Base-by-base conservation (phyloP, 2,329 filamentous ascomycete species). In the Furcasterigmium sp. region DNA sequence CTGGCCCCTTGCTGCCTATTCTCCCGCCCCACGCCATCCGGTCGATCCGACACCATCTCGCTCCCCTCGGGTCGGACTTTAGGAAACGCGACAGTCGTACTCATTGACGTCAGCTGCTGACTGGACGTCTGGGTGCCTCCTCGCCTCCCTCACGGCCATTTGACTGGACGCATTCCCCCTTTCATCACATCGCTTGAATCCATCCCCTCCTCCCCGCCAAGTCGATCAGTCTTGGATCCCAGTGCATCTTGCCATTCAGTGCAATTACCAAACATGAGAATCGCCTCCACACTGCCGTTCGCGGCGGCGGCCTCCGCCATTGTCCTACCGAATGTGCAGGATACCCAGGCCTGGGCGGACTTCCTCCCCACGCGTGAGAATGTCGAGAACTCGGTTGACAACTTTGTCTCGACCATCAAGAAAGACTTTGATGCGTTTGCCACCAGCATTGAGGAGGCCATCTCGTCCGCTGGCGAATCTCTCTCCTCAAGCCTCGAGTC, bases 241-340 rank as follows among this genome's bases (percentile, higher is more conserved):
- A n/a, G n/a, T n/a, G n/a, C n/a, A n/a, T n/a, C 17, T 9, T 37
- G 37, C 17, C 30, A 47, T 47, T n/a, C n/a, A n/a, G n/a, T n/a
- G n/a, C n/a, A n/a, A n/a, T 14, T 9, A 37, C 29, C 17, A 21
- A 47, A 47, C 34, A 76, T 76, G 73, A 74, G 64, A 60, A 60
- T 74, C 55, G 58, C 60, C 41, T 61, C 61, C 38, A 51, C 77
- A 36, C 55, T 78, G 47, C 69, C 73, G 44, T 60, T 78, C 39
- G 68, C 70, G 52, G 70, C 72, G 23, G 49, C 74, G 39, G 61
- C 67, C 48, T 62, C 72, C 41, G 75, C 75, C 20, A 68, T 79
- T 42, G 72, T 79, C 46, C 61, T 80, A 39, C 73, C 75, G 14
- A 65, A 75, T 38, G 65, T 74, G 49, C 55, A 71, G 43, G 60